Percentiles rank a stretch among this genome's conserved stretches.
These are phyloP conservation scores for Coleophoma crateriformis DNA, from an alignment of 2,329 filamentous ascomycete genomes.

Conservation along the genomic window DNA sequence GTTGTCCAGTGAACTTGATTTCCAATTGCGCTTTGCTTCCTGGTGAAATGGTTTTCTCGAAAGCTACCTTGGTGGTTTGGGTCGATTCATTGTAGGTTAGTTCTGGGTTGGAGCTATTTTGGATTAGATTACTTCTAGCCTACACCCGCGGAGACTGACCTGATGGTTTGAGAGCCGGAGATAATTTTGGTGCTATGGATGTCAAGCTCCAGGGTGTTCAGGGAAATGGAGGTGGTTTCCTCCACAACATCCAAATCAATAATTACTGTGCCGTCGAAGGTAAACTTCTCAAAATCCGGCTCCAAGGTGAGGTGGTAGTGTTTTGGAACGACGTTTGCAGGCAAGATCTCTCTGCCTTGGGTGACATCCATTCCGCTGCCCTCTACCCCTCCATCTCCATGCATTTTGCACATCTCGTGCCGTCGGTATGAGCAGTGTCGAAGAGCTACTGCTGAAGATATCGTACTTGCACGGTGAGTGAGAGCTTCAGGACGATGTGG, in stretches of 20 bases:
- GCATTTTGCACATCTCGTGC: conserved; percentile 63
- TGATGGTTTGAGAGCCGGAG: conserved; percentile 48
- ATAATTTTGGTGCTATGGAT: conserved; percentile 70
- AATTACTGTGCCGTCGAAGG: conserved; percentile 75
- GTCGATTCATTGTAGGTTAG: conserved; percentile 71
- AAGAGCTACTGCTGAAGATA: conserved; percentile 16
- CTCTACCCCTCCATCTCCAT: conserved; percentile 47
- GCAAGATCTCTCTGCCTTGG: conserved; percentile 76
- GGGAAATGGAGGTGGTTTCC: conserved; percentile 76
- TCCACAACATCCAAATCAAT: conserved; percentile 86
- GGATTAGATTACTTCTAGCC: conserved; percentile 10
- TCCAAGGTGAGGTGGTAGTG: conserved; percentile 92
- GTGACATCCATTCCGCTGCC: conserved; percentile 53
- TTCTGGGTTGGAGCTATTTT: conserved; percentile 55
- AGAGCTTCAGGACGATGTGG: conserved; percentile 14
- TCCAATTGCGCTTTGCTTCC: conserved; percentile 74
- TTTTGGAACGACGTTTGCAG: conserved; percentile 82
- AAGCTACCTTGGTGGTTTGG: conserved; percentile 77
- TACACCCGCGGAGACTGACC: conserved; percentile 25
- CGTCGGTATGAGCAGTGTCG: conserved; percentile 72
- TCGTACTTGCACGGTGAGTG: conserved; percentile 11
- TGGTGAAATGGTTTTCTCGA: conserved; percentile 66
- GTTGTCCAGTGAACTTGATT: conserved; percentile 69
- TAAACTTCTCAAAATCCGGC: conserved; percentile 83
- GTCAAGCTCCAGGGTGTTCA: conserved; percentile 84